These are phyloP conservation scores for Apophysomyces ossiformis DNA, from an alignment of 371 early-diverging fungal species.

Conservation along the genomic window DNA sequence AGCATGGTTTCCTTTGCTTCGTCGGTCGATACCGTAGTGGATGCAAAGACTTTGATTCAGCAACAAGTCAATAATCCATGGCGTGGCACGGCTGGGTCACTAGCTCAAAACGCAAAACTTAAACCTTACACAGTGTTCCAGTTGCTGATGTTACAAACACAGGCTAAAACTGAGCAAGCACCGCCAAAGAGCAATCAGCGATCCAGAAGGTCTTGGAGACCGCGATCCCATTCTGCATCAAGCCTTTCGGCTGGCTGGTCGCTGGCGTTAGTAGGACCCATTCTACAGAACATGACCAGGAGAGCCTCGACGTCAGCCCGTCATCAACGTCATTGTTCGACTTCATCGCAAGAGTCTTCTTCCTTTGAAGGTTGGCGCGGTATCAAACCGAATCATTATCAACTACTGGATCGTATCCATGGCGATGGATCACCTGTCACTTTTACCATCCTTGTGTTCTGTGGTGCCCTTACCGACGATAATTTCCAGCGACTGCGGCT, in stretches of 20 bases:
- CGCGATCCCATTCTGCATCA: constrained; percentile 9
- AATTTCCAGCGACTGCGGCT: constrained; percentile 22
- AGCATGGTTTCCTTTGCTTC: constrained; percentile 7
- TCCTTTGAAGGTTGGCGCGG: constrained; percentile 36
- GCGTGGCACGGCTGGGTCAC: constrained; percentile 19
- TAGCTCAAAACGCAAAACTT: constrained; percentile 38
- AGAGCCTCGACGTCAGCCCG: neutral
- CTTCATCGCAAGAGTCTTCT: neutral
- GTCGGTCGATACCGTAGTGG: neutral
- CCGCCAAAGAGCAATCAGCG: neutral
- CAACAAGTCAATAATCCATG: neutral
- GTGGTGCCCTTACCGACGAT: constrained; percentile 25
- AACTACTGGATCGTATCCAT: constrained; percentile 31
- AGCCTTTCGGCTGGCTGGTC: constrained; percentile 7
- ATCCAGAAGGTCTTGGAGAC: constrained; percentile 9
- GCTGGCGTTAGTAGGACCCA: constrained; percentile 3
- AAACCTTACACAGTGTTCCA: constrained; percentile 44
- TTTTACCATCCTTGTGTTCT: constrained; percentile 43
- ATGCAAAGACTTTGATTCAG: constrained; percentile 12
- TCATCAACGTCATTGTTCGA: neutral
- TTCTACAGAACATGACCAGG: constrained; percentile 9
- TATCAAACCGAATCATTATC: constrained; percentile 34
- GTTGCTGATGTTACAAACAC: constrained; percentile 18
- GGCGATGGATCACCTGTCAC: constrained; percentile 18
- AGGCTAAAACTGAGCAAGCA: neutral